phyloP scores from a whole-genome alignment of 805 yeast genomes.

The Blastobotrys attinorum region DNA sequence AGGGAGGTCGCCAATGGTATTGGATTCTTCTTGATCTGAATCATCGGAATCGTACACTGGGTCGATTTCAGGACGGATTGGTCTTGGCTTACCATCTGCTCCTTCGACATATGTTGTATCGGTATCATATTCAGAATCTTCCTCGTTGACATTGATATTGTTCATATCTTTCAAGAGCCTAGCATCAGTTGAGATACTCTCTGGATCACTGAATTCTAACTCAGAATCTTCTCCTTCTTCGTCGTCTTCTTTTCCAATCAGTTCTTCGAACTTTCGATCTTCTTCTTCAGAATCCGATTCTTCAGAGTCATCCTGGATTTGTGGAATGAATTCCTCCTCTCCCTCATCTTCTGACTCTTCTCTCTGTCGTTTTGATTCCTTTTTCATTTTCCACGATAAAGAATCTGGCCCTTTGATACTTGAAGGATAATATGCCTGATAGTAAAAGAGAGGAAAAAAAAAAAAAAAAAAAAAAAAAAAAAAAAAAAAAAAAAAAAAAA shows the following conservation, averaged over 20 bases:
- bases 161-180: conserved; percentile 44
- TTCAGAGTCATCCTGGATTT: conserved; percentile 11
- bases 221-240: conserved; percentile 18
- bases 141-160: conserved; percentile 48
- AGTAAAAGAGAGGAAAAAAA: too few species aligned
- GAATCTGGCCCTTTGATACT: not conserved
- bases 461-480: conserved; percentile 3
- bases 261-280: conserved; percentile 22
- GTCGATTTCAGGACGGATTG: conserved; percentile 79
- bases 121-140: conserved; percentile 28
- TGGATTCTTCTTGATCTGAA: conserved; percentile 68
- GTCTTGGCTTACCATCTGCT: conserved; percentile 71
- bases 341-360: conserved; percentile 11
- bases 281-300: conserved; percentile 18
- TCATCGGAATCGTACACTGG: conserved; percentile 96
- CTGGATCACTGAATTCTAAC: conserved; percentile 26
- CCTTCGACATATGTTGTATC: conserved; percentile 31
- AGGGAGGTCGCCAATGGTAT: conserved; percentile 93
- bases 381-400: too few species aligned
- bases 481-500: conserved; percentile 12
- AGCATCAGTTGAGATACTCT: conserved; percentile 23
- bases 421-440: too few species aligned
- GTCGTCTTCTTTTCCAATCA: conserved; percentile 20
- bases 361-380: conserved; percentile 17
- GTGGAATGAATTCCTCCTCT: conserved; percentile 11